These are phyloP conservation scores for Pseudogymnoascus sp. DNA, from an alignment of 2,329 filamentous ascomycete species.

Conservation along the genomic window DNA sequence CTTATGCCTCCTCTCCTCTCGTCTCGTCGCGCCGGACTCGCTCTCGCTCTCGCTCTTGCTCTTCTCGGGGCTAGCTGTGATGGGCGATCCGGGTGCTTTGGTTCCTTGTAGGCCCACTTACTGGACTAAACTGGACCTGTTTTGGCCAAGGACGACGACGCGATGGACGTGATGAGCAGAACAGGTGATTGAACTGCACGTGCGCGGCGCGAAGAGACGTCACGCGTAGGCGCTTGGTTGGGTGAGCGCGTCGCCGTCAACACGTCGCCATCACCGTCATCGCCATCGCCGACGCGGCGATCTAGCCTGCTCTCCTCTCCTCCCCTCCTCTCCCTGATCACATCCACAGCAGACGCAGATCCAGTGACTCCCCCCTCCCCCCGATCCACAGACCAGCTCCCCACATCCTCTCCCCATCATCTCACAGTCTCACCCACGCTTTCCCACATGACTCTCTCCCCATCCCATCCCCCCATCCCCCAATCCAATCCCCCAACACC, in stretches of 20 bases:
- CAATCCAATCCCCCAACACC: too few species aligned
- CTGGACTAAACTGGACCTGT: too few species aligned
- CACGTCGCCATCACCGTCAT: too few species aligned
- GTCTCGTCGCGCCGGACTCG: not conserved
- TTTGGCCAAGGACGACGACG: not conserved
- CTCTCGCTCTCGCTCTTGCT: not conserved
- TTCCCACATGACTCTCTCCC: not conserved
- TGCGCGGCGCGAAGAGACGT: not conserved
- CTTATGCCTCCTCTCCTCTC: too few species aligned
- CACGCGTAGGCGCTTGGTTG: not conserved
- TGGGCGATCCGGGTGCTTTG: not conserved
- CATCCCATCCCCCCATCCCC: not conserved
- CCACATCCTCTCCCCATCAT: not conserved
- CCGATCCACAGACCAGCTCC: not conserved
- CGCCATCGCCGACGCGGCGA: too few species aligned
- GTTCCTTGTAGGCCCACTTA: too few species aligned
- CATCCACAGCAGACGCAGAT: too few species aligned
- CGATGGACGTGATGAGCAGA: not conserved
- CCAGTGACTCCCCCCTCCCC: too few species aligned
- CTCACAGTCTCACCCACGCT: too few species aligned
- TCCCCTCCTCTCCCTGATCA: too few species aligned
- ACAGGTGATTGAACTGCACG: not conserved
- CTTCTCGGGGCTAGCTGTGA: not conserved
- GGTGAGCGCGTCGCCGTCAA: not conserved
- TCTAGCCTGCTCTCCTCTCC: too few species aligned